Base-by-base conservation (phyloP, 176 grass and related monocot genomes). In the Saccharum officinarum region DNA sequence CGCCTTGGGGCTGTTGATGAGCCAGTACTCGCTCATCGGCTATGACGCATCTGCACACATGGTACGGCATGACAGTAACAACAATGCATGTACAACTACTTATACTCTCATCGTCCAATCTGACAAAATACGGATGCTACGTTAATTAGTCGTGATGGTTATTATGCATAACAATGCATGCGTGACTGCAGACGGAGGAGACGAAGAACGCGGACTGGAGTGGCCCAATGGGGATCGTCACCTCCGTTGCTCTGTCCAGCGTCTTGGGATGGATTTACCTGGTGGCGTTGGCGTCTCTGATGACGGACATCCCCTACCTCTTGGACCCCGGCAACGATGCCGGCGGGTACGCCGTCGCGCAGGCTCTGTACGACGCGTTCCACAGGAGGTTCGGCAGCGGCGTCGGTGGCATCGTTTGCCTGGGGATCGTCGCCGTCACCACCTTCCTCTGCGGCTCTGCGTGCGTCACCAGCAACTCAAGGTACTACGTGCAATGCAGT, bases 1-100 rank as follows among this genome's bases (percentile, higher is more conserved):
- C n/a, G 90, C 80, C 1, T 71, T 91, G 68, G 94, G 94, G 28
- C 34, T 95, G 28, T 33, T 95, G 12, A 89, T 91, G 81, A 95
- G 94, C 76, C 91, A 95, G 80, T 95, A 93, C 47, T 83, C 91
- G 2, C n/a, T 91, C 15, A 66, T 76, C n/a, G 94, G 91, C 72
- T 95, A 95, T 3, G 94, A 95, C 84, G 89, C 82, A 10, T 95
- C 94, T 9, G 94, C 91, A 69, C 88, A 95, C 62, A 91, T 95
- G 94, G 91, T 95, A 46, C 2, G 37, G 37, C n/a, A n/a, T 38
- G 5, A 6, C 5, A 5, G 4, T 38, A 4, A 5, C 5, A 38
- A 38, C 37, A 6, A 38, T 38, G 4, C 37, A n/a, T 38, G 37
- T 38, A 14, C 1, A n/a, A n/a, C n/a, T n/a, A n/a, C n/a, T n/a